These are phyloP conservation scores for Sinapis alba DNA, from an alignment of 441 rosid species.

Conservation along the genomic window DNA sequence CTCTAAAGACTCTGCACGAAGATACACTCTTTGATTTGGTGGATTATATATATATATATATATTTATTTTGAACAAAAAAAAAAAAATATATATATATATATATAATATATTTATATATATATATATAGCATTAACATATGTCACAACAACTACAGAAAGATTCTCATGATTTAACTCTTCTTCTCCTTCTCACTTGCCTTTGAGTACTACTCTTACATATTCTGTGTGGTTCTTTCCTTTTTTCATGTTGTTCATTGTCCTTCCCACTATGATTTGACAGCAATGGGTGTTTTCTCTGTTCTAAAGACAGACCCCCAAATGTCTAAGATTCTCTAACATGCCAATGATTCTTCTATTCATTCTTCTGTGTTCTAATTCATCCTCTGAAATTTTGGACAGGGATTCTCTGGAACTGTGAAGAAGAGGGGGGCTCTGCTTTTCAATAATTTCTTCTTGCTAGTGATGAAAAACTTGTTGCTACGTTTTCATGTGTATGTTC, in stretches of 20 bases:
- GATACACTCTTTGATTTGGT: conserved; percentile 21
- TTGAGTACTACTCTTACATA: conserved; percentile 33
- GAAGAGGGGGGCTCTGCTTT: conserved; percentile 33
- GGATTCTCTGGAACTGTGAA: conserved; percentile 37
- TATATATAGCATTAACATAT: not conserved
- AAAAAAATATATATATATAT: too few relatives aligned
- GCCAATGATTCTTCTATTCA: conserved; percentile 13
- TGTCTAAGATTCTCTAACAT: conserved; percentile 35
- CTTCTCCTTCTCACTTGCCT: conserved; percentile 25
- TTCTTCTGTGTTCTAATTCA: conserved; percentile 23
- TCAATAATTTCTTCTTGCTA: conserved; percentile 29
- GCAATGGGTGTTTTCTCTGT: conserved; percentile 7
- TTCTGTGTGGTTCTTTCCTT: conserved; percentile 1
- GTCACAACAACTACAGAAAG: conserved; percentile 34
- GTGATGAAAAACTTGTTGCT: conserved; percentile 35
- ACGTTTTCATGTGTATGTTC: conserved; percentile 29
- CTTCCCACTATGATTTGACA: conserved; percentile 34
- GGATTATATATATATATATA: not conserved
- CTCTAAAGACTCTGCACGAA: conserved; percentile 16
- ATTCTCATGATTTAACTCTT: conserved; percentile 7
- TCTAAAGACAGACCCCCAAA: conserved; percentile 6
- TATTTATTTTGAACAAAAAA: too few relatives aligned
- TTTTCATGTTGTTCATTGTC: conserved; percentile 26
- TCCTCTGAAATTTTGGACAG: conserved; percentile 31
- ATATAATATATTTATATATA: too few relatives aligned